Evolutionary conservation across 2,329 filamentous ascomycete genomes (phyloP), one percentile per base, ranked within the genome.

Genomic region (Hypoxylon sp.): DNA sequence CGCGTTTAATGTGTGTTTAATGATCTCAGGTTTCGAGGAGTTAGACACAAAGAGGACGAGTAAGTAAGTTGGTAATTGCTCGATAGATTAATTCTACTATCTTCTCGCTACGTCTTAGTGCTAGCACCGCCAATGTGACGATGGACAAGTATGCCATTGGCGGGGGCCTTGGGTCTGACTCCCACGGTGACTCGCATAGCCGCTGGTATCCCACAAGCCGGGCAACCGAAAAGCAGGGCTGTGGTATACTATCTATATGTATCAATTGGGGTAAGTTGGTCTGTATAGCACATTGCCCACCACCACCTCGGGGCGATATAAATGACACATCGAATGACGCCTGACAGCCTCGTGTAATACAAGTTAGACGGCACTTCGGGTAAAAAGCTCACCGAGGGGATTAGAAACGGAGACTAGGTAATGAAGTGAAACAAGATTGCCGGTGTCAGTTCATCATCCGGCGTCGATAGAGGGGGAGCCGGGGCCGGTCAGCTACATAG

Each of bases 101-200:
- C 50, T 53, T 58, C 39, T 55, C 50, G 39, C 51, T 19, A 17
- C 57, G 55, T 67, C 59, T 67, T 42, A 33, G 59, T 58, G 51
- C 42, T 50, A 44, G 44, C 39, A 26, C 46, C 58, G 37, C 42
- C 29, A 53, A 55, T 70, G 65, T 53, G 65, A 65, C 58, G 31
- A 35, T 33, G 54, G 44, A 35, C 52, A 50, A 54, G 26, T 19
- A 46, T 19, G 17, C 48, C 29, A 59, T 67, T 65, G 61, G 53
- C 26, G 14, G 51, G 22, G 52, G 19, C 35, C 17, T 47, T 57
- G 53, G 31, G 39, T n/a, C 54, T 58, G 39, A 29, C 33, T 52
- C 50, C 48, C 55, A 44, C 50, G 53, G 68, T 70, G 68, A 68
- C 68, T 60, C 51, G 65, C 65, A 71, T 71, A 69, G 26, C 62